Percentiles rank a stretch among this genome's conserved stretches.
Evolutionary conservation across 805 yeast species (phyloP).

Genomic region (Ogataea sp.): DNA sequence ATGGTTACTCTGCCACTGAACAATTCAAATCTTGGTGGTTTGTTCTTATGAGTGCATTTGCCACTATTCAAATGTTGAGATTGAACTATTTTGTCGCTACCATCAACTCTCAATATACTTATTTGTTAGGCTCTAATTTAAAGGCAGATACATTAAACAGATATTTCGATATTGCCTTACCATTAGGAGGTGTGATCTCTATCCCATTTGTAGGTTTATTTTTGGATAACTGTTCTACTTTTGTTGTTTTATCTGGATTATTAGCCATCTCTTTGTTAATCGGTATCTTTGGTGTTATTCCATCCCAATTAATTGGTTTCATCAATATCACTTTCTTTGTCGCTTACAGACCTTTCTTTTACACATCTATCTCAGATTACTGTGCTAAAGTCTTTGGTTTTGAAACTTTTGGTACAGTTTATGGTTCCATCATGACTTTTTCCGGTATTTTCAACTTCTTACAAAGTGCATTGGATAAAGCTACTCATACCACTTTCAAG

Average conservation of each 20-base stretch:
- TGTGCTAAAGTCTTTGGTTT: constrained; percentile 60
- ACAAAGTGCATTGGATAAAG: constrained; percentile 38
- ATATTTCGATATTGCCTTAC: constrained; percentile 45
- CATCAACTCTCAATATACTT: constrained; percentile 45
- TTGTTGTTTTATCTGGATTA: constrained; percentile 32
- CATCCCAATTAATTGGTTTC: constrained; percentile 32
- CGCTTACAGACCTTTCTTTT: constrained; percentile 48
- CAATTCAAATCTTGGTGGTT: constrained; percentile 50
- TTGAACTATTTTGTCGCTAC: constrained; percentile 54
- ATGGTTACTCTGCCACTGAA: constrained; percentile 39
- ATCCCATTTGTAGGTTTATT: constrained; percentile 47
- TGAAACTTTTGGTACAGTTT: constrained; percentile 52
- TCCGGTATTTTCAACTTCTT: constrained; percentile 43
- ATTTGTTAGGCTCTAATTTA: constrained; percentile 30
- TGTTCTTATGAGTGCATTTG: constrained; percentile 36
- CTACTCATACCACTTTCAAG: constrained; percentile 41
- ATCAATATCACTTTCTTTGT: constrained; percentile 41
- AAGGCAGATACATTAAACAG: constrained; percentile 34
- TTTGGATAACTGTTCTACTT: constrained; percentile 41
- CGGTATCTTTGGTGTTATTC: constrained; percentile 41
- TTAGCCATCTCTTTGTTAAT: constrained; percentile 33
- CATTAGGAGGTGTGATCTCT: constrained; percentile 47
- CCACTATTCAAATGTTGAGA: constrained; percentile 51
- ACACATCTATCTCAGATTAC: constrained; percentile 48
- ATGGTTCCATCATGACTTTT: constrained; percentile 47